Evolutionary conservation across 768 basidiomycete genomes (phyloP), one percentile per base, ranked within the genome.

Genomic region (Mycena leptocephala): DNA sequence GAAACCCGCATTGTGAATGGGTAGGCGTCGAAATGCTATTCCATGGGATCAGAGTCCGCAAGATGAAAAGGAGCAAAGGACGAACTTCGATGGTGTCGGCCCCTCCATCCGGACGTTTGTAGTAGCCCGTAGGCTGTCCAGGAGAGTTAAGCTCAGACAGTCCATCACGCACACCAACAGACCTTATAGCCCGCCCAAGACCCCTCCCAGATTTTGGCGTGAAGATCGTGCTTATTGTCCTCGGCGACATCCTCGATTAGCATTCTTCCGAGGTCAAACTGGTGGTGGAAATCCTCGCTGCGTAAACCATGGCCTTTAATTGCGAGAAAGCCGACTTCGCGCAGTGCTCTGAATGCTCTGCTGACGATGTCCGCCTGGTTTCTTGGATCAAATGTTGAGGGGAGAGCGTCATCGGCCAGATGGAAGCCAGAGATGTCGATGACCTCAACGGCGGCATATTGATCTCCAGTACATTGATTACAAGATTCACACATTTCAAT

Each of bases 101-200:
- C 24, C 68, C 59, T 20, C 77, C 77, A 58, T 78, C 74, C 32
- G 76, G 72, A 39, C 76, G 76, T 18, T 41, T 66, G 35, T 75
- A 58, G 59, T 78, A 78, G 28, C 77, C 74, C 39, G 41, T 68
- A 61, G 77, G 77, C 77, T 78, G 37, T 62, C 35, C 24, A 65
- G 18, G 63, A 28, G 58, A 59, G 53, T 59, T 70, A 26, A 53
- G 41, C 53, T 46, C 58, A 59, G 35, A 26, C 33, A 28, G 55
- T 55, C 24, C 18, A 67, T 67, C 35, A 37, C 33, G 66, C 51
- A 56, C 51, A 6, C 64, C 51, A 39, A 55, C 66, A 55, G 24
- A 78, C 77, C 74, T 78, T 78, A 61, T 78, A 78, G 46, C 77
- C 77, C 30, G 77, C 77, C 77, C 77, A 78, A 41, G 55, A 59